Evolutionary conservation across 2,329 filamentous ascomycete genomes (phyloP), one percentile per base, ranked within the genome.

Genomic region (Paraphaeosphaeria minitans): DNA sequence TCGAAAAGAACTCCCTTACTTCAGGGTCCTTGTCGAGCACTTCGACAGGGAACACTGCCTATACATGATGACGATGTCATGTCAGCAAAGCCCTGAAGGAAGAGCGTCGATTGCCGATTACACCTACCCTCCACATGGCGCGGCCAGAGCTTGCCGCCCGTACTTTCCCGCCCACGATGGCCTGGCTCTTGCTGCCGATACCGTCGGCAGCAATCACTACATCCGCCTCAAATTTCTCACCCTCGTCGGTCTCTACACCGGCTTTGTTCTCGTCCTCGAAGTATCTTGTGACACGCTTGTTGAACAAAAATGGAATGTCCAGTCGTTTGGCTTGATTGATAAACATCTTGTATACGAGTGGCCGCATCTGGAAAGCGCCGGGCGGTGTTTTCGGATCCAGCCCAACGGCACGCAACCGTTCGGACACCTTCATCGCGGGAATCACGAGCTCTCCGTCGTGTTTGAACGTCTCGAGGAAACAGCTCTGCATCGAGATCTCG

Each of bases 381-480:
- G 50, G 39, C 24, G 39, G 39, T n/a, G 50, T 53, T 27, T 53
- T 53, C n/a, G 50, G 50, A 21, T 53, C 37, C 24, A 53, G 27
- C 8, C 50, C 50, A 33, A 53, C 39, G 16, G 50, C 50, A 43
- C 50, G 50, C 37, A 53, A 43, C 13, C 50, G 22, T 24, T 53
- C 50, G 50, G 50, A 53, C 12, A 53, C 50, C 35, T 43, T 53
- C 39, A 53, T 43, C 5, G 50, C 14, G 14, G 50, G 50, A 10
- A 53, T 53, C 39, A 81, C 79, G 37, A 66, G 71, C 57, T 79
- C 75, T 33, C 81, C 81, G 52, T 70, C 76, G 63, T 83, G 80
- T 68, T 80, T 82, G 69, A 78, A 82, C 3, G 79, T 81, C 68
- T 80, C 78, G 37, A 81, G 80, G 77, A 78, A 82, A n/a, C 78